phyloP scores from a whole-genome alignment of 768 basidiomycete species.

The Lactarius indigo region DNA sequence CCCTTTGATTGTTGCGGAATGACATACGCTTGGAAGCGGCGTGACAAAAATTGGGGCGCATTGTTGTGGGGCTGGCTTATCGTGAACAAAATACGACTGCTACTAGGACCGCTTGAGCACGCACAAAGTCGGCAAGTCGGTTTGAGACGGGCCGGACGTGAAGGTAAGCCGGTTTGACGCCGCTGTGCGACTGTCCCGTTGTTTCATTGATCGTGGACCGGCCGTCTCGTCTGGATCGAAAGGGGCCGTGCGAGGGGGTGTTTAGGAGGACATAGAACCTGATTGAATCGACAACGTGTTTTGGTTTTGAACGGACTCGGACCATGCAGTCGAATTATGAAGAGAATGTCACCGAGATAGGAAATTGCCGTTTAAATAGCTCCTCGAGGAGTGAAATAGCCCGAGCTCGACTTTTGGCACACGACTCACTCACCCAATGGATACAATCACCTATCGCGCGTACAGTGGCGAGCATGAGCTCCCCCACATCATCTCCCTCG shows the following conservation, averaged over 20 bases:
- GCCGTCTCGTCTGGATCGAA: neutral
- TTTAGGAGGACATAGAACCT: neutral
- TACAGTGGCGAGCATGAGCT: conserved; percentile 78
- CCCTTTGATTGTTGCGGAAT: too few species aligned
- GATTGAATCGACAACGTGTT: neutral
- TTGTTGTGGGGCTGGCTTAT: too few species aligned
- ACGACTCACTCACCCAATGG: conserved; percentile 16
- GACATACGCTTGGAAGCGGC: too few species aligned
- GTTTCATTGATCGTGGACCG: neutral
- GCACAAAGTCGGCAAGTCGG: neutral
- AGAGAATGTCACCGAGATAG: neutral
- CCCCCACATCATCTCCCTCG: conserved; percentile 78
- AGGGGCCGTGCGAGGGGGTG: neutral
- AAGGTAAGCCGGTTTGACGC: neutral
- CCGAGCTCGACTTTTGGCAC: neutral
- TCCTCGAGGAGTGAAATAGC: neutral
- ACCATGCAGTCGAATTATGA: neutral
- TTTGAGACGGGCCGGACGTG: neutral
- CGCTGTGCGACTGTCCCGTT: neutral
- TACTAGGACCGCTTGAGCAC: too few species aligned
- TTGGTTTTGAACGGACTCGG: neutral
- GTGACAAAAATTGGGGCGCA: too few species aligned
- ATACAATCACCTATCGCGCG: conserved; percentile 50
- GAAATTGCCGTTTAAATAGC: neutral
- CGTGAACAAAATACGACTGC: too few species aligned